Evolutionary conservation across 352 stramenopile species (phyloP).

Genomic region (Phytopythium kandeliae): DNA sequence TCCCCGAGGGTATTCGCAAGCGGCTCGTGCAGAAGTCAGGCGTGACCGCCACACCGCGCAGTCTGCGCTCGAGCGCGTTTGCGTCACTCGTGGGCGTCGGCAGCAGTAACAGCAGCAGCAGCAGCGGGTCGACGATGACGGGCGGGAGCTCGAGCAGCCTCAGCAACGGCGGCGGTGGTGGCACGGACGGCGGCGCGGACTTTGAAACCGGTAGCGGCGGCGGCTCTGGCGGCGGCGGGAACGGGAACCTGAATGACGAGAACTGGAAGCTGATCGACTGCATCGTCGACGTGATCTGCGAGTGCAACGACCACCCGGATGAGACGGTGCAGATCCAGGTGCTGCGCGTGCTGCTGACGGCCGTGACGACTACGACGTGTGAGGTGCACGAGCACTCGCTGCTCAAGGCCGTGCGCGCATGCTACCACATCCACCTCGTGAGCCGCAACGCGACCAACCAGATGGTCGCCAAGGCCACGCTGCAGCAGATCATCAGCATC

Average conservation of each 20-base stretch:
- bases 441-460: conserved; percentile 92
- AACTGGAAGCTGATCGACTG: conserved; percentile 82
- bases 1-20: conserved; percentile 57
- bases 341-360: conserved; percentile 88
- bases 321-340: conserved; percentile 92
- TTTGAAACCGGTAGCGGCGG: conserved; percentile 7
- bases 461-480: conserved; percentile 95
- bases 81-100: conserved; percentile 6
- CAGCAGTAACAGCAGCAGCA: conserved; percentile 12
- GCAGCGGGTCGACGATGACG: conserved; percentile 6
- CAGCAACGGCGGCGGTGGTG: not conserved
- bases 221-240: conserved; percentile 7
- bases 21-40: conserved; percentile 56
- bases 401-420: conserved; percentile 93
- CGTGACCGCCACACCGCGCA: conserved; percentile 7
- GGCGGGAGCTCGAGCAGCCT: not conserved
- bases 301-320: conserved; percentile 88
- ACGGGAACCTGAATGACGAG: conserved; percentile 28
- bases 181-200: conserved; percentile 10
- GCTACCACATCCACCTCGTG: conserved; percentile 96
- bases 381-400: conserved; percentile 91
- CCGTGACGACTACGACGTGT: conserved; percentile 86
- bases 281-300: conserved; percentile 86
- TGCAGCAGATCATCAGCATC: conserved; percentile 96
- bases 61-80: conserved; percentile 7